phyloP scores from a whole-genome alignment of 768 basidiomycete species.

The Boletus pseudo-olivaceus region DNA sequence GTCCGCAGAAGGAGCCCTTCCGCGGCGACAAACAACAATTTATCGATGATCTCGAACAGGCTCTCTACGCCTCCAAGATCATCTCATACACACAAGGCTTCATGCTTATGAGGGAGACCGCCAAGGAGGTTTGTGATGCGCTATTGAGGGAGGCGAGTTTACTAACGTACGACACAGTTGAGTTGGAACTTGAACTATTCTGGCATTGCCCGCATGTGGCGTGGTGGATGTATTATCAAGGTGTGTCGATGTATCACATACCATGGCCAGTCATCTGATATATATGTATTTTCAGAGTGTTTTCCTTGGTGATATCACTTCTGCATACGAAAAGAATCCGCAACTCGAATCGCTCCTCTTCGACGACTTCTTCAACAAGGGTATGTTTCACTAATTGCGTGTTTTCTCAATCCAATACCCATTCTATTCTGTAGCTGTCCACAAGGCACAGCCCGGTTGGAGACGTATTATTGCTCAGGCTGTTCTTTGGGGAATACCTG shows the following conservation, averaged over 20 bases:
- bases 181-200: slow-evolving; percentile 95
- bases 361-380: slow-evolving; percentile 97
- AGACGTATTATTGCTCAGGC: slow-evolving; percentile 95
- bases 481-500: slow-evolving; percentile 95
- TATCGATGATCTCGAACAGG: slow-evolving; percentile 99
- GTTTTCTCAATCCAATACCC: neutral
- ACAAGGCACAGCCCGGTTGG: slow-evolving; percentile 97
- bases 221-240: slow-evolving; percentile 99
- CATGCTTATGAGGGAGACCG: slow-evolving; percentile 98
- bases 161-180: slow-evolving; percentile 39
- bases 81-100: slow-evolving; percentile 99
- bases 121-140: slow-evolving; percentile 66
- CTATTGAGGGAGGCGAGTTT: neutral
- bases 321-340: slow-evolving; percentile 82
- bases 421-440: slow-evolving; percentile 54
- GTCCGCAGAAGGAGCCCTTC: slow-evolving; percentile 91
- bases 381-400: slow-evolving; percentile 32
- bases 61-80: slow-evolving; percentile 98
- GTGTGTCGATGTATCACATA: slow-evolving; percentile 33
- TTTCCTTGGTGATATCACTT: slow-evolving; percentile 90
- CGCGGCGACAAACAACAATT: slow-evolving; percentile 97
- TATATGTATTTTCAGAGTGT: slow-evolving; percentile 54
- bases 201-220: slow-evolving; percentile 99
- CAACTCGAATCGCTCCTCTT: slow-evolving; percentile 90
- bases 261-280: slow-evolving; percentile 5